Evolutionary conservation across 2,329 filamentous ascomycete species (phyloP), one percentile per base, ranked within the genome.

Genomic region (Taxawa tesnikishii): DNA sequence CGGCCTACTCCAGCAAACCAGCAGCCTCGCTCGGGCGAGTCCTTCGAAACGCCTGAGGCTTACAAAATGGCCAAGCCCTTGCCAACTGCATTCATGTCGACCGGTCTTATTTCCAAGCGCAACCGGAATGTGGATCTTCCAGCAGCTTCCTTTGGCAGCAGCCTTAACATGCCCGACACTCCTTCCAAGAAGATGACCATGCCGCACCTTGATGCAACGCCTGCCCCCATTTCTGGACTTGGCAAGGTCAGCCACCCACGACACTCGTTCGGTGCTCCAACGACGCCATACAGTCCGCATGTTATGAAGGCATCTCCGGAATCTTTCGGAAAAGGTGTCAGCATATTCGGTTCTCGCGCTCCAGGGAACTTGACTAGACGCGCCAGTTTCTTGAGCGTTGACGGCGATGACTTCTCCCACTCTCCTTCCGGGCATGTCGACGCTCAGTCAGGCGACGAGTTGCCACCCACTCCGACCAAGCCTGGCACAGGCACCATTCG

Each of bases 381-480:
- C 34, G 72, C 70, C 30, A 94, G 87, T 55, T 75, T 93, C 40
- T 63, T 85, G 11, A 92, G 83, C 50, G 62, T 87, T 27, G 82
- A 93, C 46, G 79, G 76, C 14, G 83, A 87, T 25, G 83, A 93
- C 30, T 61, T 69, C 36, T 68, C 71, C 42, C 63, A 68, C 42
- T 71, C 73, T 29, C 62, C 79, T 46, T 65, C 63, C 10, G 64
- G 59, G 26, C 57, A 63, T 35, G 51, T 61, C 18, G 72, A 75
- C 36, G 68, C 65, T 42, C 73, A 77, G 44, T 65, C 68, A 32
- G 63, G 59, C 12, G 83, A 87, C 24, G 85, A 94, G 30, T 65
- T 88, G 36, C 87, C 88, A n/a, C 87, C 88, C 1, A 98, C 90
- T 2, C 90, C 90, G 1, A 96, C 90, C 0, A 96, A 94, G 56